A percentile compares a stretch with the other conserved stretches of the same genome.
Evolutionary conservation across 1,284 basidiomycete genomes (phyloP).

Genomic region (Cutaneotrichosporon arboriforme): DNA sequence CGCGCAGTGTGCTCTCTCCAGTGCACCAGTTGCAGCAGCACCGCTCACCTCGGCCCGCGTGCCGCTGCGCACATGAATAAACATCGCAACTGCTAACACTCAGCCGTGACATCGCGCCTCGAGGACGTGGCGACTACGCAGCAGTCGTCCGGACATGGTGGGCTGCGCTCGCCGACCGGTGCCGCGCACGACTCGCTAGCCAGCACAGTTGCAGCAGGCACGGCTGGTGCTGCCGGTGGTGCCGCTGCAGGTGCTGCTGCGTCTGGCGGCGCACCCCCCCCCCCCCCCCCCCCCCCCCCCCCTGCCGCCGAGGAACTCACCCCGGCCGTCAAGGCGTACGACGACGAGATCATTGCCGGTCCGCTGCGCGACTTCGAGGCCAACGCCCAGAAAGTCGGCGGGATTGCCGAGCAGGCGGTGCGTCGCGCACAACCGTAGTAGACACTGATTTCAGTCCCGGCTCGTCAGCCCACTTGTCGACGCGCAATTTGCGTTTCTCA

Average conservation of each 20-base stretch:
- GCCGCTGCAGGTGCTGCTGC: constrained; percentile 43
- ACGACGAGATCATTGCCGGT: constrained; percentile 61
- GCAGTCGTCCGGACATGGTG: constrained; percentile 22
- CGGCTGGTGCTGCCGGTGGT: constrained; percentile 34
- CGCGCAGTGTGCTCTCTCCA: no score
- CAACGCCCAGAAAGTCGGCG: constrained; percentile 69
- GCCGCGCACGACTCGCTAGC: constrained; percentile 38
- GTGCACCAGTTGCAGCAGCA: no score
- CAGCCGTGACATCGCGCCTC: constrained; percentile 89
- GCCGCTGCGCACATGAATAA: not conserved
- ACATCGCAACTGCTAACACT: constrained; percentile 1
- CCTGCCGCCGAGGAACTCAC: constrained; percentile 51
- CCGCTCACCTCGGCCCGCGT: constrained; percentile 5
- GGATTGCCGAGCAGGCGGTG: constrained; percentile 70
- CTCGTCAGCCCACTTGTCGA: constrained; percentile 65
- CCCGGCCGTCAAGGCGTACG: constrained; percentile 65
- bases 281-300: constrained; percentile 49
- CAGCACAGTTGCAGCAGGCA: constrained; percentile 31
- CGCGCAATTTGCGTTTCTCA: constrained; percentile 64
- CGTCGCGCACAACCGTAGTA: constrained; percentile 32
- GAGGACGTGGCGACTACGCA: constrained; percentile 73
- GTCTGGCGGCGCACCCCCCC: constrained; percentile 37
- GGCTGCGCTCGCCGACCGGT: constrained; percentile 38
- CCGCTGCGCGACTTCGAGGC: constrained; percentile 68
- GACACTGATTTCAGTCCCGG: constrained; percentile 54